A percentile compares a stretch with the other conserved stretches of the same genome.
Conservation (phyloP, 495 filamentous ascomycete genomes). For the Penicillium lagena region DNA sequence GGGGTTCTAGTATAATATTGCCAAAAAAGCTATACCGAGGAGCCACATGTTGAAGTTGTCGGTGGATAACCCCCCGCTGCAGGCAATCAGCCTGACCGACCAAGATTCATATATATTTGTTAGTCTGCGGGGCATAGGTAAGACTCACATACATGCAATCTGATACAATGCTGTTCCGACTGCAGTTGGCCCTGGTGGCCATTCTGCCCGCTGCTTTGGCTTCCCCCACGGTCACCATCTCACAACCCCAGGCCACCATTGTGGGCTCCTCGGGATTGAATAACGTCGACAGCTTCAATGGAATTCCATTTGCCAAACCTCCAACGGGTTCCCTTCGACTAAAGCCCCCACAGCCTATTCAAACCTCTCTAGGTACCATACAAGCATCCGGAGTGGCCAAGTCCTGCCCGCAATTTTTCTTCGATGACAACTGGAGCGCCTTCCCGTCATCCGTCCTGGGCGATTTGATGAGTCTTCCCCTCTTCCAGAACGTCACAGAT, state of each 20-base stretch:
- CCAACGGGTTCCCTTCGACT: constrained; percentile 54
- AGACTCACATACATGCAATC: no score
- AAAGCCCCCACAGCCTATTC: constrained; percentile 49
- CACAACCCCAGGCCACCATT: constrained; percentile 40
- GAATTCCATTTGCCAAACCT: constrained; percentile 59
- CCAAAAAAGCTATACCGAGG: no score
- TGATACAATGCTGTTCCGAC: constrained; percentile 4
- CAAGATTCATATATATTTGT: no score
- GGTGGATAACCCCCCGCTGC: no score
- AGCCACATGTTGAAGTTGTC: no score
- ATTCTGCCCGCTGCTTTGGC: constrained; percentile 11
- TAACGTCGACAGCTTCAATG: constrained; percentile 49
- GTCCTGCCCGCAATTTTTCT: constrained; percentile 49
- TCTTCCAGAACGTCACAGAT: constrained; percentile 44
- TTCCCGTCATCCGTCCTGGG: constrained; percentile 41
- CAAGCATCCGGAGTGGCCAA: constrained; percentile 42
- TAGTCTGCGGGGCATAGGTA: no score
- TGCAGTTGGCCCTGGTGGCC: not conserved
- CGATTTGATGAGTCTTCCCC: constrained; percentile 44
- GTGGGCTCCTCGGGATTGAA: constrained; percentile 31
- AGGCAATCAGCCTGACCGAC: no score
- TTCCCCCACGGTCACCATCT: constrained; percentile 37
- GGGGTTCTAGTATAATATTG: no score
- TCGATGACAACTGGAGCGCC: constrained; percentile 32
- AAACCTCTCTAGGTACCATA: constrained; percentile 40